A percentile compares a stretch with the other conserved stretches of the same genome.
Conservation (phyloP, 352 stramenopile genomes). For the Pythium insidiosum region DNA sequence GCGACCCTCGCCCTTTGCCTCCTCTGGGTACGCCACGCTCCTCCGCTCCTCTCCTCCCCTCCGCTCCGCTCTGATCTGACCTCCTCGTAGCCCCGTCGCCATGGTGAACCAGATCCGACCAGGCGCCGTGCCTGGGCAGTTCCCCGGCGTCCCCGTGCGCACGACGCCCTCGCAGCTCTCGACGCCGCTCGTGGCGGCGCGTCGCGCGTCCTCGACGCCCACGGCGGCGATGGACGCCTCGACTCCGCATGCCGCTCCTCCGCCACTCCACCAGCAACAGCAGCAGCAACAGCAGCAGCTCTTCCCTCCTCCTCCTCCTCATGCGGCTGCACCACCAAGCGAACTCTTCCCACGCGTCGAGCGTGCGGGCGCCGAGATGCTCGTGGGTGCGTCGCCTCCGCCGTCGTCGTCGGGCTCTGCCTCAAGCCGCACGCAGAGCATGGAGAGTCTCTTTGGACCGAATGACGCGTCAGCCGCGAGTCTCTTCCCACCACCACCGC, state of each 20-base stretch:
- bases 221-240: neutral
- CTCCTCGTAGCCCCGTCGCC: slow-evolving; percentile 15
- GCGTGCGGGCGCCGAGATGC: slow-evolving; percentile 19
- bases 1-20: slow-evolving; percentile 1
- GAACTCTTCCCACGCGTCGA: slow-evolving; percentile 20
- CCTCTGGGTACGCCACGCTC: neutral
- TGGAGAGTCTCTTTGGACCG: slow-evolving; percentile 33
- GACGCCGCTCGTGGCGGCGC: slow-evolving; percentile 39
- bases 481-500: slow-evolving; percentile 13
- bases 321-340: neutral
- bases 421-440: slow-evolving; percentile 17
- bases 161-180: slow-evolving; percentile 45
- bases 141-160: slow-evolving; percentile 27
- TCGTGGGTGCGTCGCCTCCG: slow-evolving; percentile 29
- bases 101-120: slow-evolving; percentile 23
- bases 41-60: neutral
- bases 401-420: slow-evolving; percentile 19
- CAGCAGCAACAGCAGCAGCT: slow-evolving; percentile 4
- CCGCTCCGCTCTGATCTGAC: neutral
- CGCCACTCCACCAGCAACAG: slow-evolving; percentile 4
- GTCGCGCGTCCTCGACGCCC: slow-evolving; percentile 19
- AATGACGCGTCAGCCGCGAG: neutral
- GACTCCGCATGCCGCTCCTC: too few species aligned
- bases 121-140: slow-evolving; percentile 16
- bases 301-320: slow-evolving; percentile 10